Conservation (phyloP, 2,329 filamentous ascomycete species). For the Botrytis squamosa region DNA sequence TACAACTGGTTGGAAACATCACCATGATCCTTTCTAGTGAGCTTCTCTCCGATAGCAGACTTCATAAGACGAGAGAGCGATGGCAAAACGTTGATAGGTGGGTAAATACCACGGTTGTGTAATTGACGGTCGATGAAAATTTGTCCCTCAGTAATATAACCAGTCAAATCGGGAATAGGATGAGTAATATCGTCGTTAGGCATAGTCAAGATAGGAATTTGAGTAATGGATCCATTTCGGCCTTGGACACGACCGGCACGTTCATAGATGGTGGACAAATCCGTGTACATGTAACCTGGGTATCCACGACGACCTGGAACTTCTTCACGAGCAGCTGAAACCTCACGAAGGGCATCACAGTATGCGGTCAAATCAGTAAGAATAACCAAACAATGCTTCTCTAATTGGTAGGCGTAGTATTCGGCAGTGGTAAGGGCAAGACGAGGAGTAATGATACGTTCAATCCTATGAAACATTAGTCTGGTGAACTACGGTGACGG, state of each 20-base stretch:
- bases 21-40: slow-evolving; percentile 94
- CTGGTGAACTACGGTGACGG: neutral
- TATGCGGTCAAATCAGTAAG: slow-evolving; percentile 97
- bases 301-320: slow-evolving; percentile 98
- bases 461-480: slow-evolving; percentile 62
- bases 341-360: slow-evolving; percentile 97
- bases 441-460: slow-evolving; percentile 99
- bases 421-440: slow-evolving; percentile 96
- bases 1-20: slow-evolving; percentile 99
- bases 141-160: slow-evolving; percentile 98
- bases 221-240: slow-evolving; percentile 96
- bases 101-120: slow-evolving; percentile 96
- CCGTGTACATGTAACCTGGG: slow-evolving; percentile 99
- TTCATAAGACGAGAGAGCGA: slow-evolving; percentile 99
- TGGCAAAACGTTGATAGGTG: slow-evolving; percentile 96
- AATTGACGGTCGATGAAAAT: slow-evolving; percentile 95
- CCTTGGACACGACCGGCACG: slow-evolving; percentile 96
- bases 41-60: slow-evolving; percentile 96
- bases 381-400: slow-evolving; percentile 99
- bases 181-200: slow-evolving; percentile 99
- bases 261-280: slow-evolving; percentile 99
- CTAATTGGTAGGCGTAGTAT: slow-evolving; percentile 99
- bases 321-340: slow-evolving; percentile 96
- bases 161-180: slow-evolving; percentile 96
- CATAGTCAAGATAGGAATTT: slow-evolving; percentile 99